These are phyloP conservation scores for Fusarium longipes DNA, from an alignment of 2,329 filamentous ascomycete species.

Conservation along the genomic window DNA sequence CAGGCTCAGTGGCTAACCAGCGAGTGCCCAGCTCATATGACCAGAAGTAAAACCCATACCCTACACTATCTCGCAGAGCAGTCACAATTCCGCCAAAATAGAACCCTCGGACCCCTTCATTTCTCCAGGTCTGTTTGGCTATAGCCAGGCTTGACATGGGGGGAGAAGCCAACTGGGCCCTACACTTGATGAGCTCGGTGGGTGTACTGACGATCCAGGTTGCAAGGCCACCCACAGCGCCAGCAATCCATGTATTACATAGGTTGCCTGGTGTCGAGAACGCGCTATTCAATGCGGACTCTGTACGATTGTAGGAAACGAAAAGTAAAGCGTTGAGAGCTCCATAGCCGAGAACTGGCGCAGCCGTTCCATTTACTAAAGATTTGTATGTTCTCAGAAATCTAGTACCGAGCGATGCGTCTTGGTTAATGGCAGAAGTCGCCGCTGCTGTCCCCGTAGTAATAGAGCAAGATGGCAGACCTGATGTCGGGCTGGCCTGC, in stretches of 20 bases:
- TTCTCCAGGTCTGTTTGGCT: conserved; percentile 68
- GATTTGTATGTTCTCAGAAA: conserved; percentile 48
- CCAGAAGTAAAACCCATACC: conserved; percentile 99
- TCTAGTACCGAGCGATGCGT: conserved; percentile 16
- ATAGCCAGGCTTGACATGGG: conserved; percentile 71
- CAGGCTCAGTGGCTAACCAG: conserved; percentile 54
- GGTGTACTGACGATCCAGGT: conserved; percentile 89
- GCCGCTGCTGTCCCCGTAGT: conserved; percentile 8
- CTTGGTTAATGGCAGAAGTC: conserved; percentile 15
- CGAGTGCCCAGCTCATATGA: conserved; percentile 82
- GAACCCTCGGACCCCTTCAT: conserved; percentile 73
- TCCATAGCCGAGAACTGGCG: conserved; percentile 89
- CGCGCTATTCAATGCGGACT: conserved; percentile 66
- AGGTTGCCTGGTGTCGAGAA: conserved; percentile 60
- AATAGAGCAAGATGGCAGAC: conserved; percentile 22
- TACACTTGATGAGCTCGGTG: conserved; percentile 91
- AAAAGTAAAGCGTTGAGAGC: conserved; percentile 92
- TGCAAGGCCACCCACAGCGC: conserved; percentile 82
- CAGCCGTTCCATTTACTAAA: conserved; percentile 75
- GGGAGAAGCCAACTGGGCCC: conserved; percentile 73
- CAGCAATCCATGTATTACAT: conserved; percentile 79
- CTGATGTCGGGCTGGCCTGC: conserved; percentile 14
- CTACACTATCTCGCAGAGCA: conserved; percentile 83
- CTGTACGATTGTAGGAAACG: conserved; percentile 88
- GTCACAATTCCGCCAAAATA: conserved; percentile 87